Evolutionary conservation across 495 filamentous ascomycete species (phyloP).

Genomic region (Penicillium maclennaniae): DNA sequence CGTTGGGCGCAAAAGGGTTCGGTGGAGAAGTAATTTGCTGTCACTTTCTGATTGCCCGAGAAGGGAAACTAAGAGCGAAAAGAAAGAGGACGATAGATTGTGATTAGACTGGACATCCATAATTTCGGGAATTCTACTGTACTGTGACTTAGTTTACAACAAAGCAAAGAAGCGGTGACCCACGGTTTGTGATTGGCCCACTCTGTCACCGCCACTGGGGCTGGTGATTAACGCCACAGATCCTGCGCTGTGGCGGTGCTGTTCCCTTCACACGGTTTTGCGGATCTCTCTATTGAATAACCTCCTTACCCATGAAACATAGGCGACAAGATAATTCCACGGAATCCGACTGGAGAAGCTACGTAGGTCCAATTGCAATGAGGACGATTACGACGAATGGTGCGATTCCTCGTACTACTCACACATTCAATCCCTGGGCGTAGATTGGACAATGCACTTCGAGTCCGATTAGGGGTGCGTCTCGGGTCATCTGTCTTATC

Average conservation of each 20-base stretch:
- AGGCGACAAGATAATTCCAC: neutral
- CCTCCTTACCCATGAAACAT: too few relatives aligned
- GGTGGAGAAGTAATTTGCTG: neutral
- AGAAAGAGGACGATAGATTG: too few relatives aligned
- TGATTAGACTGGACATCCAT: too few relatives aligned
- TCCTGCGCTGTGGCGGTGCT: conserved; percentile 14
- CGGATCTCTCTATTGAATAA: too few relatives aligned
- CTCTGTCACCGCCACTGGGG: conserved; percentile 34
- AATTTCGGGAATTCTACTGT: neutral
- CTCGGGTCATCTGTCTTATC: neutral
- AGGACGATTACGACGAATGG: conserved; percentile 11
- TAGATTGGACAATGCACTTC: conserved; percentile 2
- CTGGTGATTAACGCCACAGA: conserved; percentile 21
- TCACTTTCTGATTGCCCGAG: neutral
- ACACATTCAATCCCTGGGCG: neutral
- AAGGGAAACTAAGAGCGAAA: too few relatives aligned
- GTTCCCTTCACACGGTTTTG: too few relatives aligned
- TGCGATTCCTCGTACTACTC: conserved; percentile 14
- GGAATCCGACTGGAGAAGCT: neutral
- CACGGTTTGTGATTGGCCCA: conserved; percentile 26
- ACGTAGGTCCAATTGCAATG: conserved; percentile 1
- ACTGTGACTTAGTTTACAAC: neutral
- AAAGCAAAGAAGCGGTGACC: conserved; percentile 36
- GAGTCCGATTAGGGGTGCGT: conserved; percentile 1
- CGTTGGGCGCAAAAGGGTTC: conserved; percentile 19